Percentiles rank a stretch among this genome's conserved stretches.
phyloP scores from a whole-genome alignment of 306 rosid species.

The Quercus glauca region DNA sequence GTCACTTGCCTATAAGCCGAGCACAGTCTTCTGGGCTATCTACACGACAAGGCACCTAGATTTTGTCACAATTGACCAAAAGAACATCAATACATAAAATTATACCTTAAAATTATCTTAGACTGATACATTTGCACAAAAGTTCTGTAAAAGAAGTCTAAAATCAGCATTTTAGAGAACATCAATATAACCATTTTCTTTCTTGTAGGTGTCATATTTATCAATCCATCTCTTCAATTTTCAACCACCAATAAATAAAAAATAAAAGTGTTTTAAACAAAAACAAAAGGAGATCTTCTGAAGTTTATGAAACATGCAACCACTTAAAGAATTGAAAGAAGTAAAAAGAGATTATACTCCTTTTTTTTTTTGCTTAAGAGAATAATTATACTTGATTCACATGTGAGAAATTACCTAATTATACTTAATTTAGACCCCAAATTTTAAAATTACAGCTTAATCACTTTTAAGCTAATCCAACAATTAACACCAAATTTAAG shows the following conservation, averaged over 20 bases:
- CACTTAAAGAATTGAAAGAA: not conserved
- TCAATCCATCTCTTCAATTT: not conserved
- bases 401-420: no score
- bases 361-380: not conserved
- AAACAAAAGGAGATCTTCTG: not conserved
- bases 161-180: not conserved
- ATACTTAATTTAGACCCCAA: no score
- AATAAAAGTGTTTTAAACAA: not conserved
- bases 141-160: not conserved
- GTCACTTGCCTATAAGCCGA: slow-evolving; percentile 60
- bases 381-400: not conserved
- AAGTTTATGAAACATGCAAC: not conserved
- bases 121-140: not conserved
- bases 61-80: slow-evolving; percentile 22
- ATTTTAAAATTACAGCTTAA: no score
- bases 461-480: no score
- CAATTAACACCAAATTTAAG: no score
- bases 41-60: slow-evolving; percentile 74
- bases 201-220: not conserved
- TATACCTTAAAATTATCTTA: not conserved
- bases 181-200: not conserved
- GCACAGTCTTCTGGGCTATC: slow-evolving; percentile 83
- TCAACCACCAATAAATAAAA: not conserved
- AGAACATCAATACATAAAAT: slow-evolving; percentile 16
- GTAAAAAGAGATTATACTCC: not conserved